These are phyloP conservation scores for Cetraspora pellucida DNA, from an alignment of 192 early-diverging fungal genomes.

Conservation along the genomic window DNA sequence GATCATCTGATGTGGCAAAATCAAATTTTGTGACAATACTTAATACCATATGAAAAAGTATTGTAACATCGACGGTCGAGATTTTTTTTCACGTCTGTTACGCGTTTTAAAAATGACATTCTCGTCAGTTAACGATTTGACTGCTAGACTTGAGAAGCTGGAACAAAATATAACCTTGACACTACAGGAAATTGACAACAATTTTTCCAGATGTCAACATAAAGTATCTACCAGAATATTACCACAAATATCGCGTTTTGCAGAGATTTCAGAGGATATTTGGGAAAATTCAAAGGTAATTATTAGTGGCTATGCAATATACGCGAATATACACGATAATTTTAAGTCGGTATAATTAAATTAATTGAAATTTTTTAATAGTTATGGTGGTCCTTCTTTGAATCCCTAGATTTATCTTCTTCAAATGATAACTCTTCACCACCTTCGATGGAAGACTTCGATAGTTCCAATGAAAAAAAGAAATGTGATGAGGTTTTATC, in stretches of 20 bases:
- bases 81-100: no score
- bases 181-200: constrained; percentile 58
- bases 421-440: constrained; percentile 14
- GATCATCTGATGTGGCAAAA: no score
- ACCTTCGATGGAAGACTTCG: not conserved
- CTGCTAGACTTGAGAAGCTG: constrained; percentile 46
- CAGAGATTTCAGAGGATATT: constrained; percentile 46
- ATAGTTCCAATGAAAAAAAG: not conserved
- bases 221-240: constrained; percentile 53
- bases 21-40: no score
- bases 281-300: constrained; percentile 50
- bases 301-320: not conserved
- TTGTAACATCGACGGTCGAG: no score
- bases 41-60: no score
- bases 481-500: constrained; percentile 3
- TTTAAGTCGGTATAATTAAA: no score
- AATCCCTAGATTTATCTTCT: constrained; percentile 28
- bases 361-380: not conserved
- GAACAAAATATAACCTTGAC: constrained; percentile 60
- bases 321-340: no score
- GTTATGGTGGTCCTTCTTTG: constrained; percentile 32
- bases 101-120: constrained; percentile 12
- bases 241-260: constrained; percentile 52
- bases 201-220: constrained; percentile 57
- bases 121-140: constrained; percentile 12